Base-by-base conservation (phyloP, 139 green algal genomes). In the Penium margaritaceum region DNA sequence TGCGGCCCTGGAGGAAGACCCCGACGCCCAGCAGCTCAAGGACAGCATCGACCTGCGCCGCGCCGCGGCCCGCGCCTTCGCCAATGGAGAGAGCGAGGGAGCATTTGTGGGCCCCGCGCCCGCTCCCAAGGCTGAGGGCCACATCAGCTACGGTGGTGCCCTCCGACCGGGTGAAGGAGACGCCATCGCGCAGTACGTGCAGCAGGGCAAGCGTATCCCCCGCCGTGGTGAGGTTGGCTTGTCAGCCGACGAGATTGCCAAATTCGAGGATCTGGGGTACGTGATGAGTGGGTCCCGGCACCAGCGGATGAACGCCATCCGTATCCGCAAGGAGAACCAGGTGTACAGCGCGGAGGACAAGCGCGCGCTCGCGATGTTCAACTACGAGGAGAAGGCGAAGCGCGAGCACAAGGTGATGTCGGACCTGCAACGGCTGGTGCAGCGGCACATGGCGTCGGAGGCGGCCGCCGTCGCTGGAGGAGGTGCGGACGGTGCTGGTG, bases 301-400 rank as follows among this genome's bases (percentile, higher is more conserved):
- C 87, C 87, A 86, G 75, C 85, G 93, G 63, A 98, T 98, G 94
- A 97, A 96, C 69, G 94, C 94, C 5, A 89, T 98, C 41, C 91
- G 94, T 57, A 93, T 98, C 70, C 86, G 91, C 55, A 95, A 95
- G 79, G 89, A 95, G 73, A 95, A 94, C 86, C 88, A 95, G 38
- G 86, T 98, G 44, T 98, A 98, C 87, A 94, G 78, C 0, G 94
- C 94, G 0, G 94, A 98, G 79, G 94, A 98, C 81, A 96, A 97
- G 83, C 87, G 91, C 17, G 94, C 94, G 32, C 84, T 98, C 76
- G 94, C 94, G 2, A 95, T 97, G 90, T 92, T 95, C 81, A 98
- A 98, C 85, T 95, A 92, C 74, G 93, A 98, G 83, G 94, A 97
- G 83, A 95, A 95, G 74, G 91, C 93, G 84, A 66, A 78, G 39